phyloP scores from a whole-genome alignment of 352 stramenopile species.

The Globisporangium uncinulatum region DNA sequence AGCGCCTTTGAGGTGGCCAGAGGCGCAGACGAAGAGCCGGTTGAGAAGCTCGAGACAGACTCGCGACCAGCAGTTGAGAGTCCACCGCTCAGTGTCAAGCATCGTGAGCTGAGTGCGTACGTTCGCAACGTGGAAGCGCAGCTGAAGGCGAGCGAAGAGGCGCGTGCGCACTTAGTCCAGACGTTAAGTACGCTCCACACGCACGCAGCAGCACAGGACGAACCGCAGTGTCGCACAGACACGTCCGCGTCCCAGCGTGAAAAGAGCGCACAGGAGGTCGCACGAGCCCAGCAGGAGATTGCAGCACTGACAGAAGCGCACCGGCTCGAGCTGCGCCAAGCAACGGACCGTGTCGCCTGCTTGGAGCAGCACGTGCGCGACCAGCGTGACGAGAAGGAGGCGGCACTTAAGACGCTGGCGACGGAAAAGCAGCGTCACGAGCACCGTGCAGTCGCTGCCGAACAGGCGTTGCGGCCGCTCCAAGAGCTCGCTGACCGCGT shows the following conservation, averaged over 20 bases:
- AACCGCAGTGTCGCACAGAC: neutral
- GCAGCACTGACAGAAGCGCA: constrained; percentile 2
- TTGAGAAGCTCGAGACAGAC: neutral
- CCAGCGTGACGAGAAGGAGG: constrained; percentile 13
- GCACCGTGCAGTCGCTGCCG: constrained; percentile 14
- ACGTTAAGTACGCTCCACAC: constrained; percentile 46
- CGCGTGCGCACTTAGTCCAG: constrained; percentile 47
- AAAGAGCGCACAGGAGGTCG: neutral
- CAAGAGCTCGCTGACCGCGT: constrained; percentile 26
- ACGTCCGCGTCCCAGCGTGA: neutral
- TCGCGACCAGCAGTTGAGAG: no score
- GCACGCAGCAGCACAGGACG: neutral
- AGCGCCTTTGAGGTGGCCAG: neutral
- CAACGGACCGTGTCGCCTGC: constrained; percentile 12
- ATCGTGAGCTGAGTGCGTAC: constrained; percentile 10
- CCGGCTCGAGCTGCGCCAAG: constrained; percentile 3
- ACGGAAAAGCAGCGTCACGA: constrained; percentile 37
- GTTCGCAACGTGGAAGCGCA: constrained; percentile 38
- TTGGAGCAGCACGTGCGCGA: constrained; percentile 28
- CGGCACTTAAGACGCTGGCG: constrained; percentile 18
- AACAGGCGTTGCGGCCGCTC: constrained; percentile 25
- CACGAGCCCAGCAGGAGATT: constrained; percentile 5
- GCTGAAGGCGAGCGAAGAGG: constrained; percentile 62
- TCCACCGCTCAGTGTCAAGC: constrained; percentile 1
- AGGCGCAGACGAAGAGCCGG: neutral